These are phyloP conservation scores for Tylopilus sp. DNA, from an alignment of 1,284 basidiomycete genomes.

Conservation along the genomic window DNA sequence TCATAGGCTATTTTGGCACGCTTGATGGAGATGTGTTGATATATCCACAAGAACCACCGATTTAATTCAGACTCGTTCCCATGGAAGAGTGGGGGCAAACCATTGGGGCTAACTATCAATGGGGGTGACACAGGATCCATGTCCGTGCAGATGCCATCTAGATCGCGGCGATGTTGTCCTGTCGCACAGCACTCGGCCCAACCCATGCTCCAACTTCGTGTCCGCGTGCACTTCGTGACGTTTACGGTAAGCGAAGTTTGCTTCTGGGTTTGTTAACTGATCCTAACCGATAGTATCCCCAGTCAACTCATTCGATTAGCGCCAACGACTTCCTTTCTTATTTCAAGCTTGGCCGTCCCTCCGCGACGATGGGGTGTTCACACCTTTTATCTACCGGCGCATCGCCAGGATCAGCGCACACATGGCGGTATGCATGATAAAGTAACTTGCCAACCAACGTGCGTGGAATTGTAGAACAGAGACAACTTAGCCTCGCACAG, in stretches of 20 bases:
- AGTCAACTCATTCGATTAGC: background rate
- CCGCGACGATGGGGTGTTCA: too few species aligned
- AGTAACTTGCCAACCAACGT: background rate
- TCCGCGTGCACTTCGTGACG: background rate
- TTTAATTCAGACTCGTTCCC: constrained; percentile 5
- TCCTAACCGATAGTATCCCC: background rate
- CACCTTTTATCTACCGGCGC: too few species aligned
- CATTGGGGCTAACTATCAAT: background rate
- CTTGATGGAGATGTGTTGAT: constrained; percentile 9
- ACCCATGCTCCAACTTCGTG: background rate
- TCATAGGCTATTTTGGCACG: background rate
- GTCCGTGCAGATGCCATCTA: constrained; percentile 5
- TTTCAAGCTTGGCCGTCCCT: background rate
- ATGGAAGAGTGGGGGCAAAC: background rate
- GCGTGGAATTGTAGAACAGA: too few species aligned
- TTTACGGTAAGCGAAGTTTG: background rate
- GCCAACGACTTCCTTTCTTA: background rate
- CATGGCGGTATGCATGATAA: background rate
- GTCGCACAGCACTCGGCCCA: background rate
- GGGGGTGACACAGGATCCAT: background rate
- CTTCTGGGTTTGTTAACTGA: background rate
- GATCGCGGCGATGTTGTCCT: constrained; percentile 4
- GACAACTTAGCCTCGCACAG: background rate
- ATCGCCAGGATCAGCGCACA: background rate
- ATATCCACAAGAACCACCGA: background rate